Evolutionary conservation across 2,329 filamentous ascomycete species (phyloP), one percentile per base, ranked within the genome.

Genomic region (Amylocarpus encephaloides): DNA sequence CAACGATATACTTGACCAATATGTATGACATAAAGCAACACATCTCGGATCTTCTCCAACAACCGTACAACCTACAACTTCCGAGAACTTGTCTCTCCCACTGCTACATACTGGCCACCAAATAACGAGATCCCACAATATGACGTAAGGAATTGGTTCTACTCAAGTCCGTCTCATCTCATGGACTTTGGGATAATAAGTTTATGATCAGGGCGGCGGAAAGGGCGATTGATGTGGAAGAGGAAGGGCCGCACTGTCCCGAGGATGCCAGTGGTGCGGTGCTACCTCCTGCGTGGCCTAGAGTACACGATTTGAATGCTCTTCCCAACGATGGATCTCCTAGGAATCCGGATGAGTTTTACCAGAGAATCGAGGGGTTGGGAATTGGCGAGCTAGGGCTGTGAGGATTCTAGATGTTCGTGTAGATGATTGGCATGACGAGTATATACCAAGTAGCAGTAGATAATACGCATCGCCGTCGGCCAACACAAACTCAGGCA

Each of bases 171-270:
- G 11, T 36, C 34, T 36, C 34, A 5, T 16, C 34, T 13, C 15
- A 36, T 16, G 34, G 15, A 5, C 5, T 36, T 5, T 36, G 34
- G 34, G 34, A 36, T 13, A 36, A 34, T 34, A 36, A 16, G 34
- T 5, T 36, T 16, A 34, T 46, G 32, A 15, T 35, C 1, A 22
- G 38, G 4, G 43, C 38, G 18, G 33, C 19, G n/a, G 33, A 46
- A 6, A 46, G 43, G 13, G 43, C 29, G 19, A 46, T 46, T 29
- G 43, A 19, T 1, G 29, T 46, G 15, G 43, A 46, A 29, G 33
- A 46, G 38, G 32, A 38, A 15, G 34, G 33, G 5, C 19, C 29
- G 43, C 33, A 39, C 6, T 10, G 15, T 13, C 18, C 38, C 7
- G 15, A 9, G 11, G 33, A 46, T 22, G 33, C 15, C 15, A 22